A percentile compares a stretch with the other conserved stretches of the same genome.
Evolutionary conservation across 1,284 basidiomycete genomes (phyloP).

Genomic region (Austroboletus olivaceoglutinosus): DNA sequence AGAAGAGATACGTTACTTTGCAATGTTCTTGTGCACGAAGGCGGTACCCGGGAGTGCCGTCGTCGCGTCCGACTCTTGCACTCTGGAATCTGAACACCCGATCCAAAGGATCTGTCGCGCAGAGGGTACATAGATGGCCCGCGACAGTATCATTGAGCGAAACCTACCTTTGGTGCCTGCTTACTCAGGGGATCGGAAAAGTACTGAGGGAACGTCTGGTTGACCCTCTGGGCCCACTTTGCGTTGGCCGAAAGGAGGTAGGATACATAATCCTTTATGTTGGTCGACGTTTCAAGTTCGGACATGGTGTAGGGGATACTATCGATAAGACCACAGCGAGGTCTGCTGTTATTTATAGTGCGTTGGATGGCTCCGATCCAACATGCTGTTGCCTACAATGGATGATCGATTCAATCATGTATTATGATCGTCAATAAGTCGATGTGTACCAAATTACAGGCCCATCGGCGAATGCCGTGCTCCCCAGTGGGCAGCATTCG

Average conservation of each 20-base stretch:
- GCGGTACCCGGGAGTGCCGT: slow-evolving; percentile 44
- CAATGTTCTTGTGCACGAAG: slow-evolving; percentile 53
- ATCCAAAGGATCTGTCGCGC: slow-evolving; percentile 48
- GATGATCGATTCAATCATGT: too few species aligned
- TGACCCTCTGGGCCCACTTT: slow-evolving; percentile 22
- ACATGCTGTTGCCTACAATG: not conserved
- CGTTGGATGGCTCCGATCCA: not conserved
- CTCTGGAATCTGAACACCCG: slow-evolving; percentile 51
- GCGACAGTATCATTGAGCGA: not conserved
- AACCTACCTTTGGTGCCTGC: slow-evolving; percentile 23
- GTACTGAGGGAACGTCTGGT: slow-evolving; percentile 25
- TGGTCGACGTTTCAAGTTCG: not conserved
- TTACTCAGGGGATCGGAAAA: slow-evolving; percentile 13
- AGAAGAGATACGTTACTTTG: slow-evolving; percentile 38
- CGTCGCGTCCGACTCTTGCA: slow-evolving; percentile 42
- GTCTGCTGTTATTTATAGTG: not conserved
- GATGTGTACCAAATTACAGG: too few species aligned
- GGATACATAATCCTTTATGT: not conserved
- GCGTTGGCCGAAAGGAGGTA: slow-evolving; percentile 12
- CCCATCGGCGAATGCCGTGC: too few species aligned
- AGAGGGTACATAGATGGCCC: not conserved
- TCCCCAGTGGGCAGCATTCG: too few species aligned
- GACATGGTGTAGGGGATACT: slow-evolving; percentile 4
- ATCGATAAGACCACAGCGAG: not conserved
- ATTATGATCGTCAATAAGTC: too few species aligned